Evolutionary conservation across 805 yeast species (phyloP).

Genomic region (Candida patagonica): DNA sequence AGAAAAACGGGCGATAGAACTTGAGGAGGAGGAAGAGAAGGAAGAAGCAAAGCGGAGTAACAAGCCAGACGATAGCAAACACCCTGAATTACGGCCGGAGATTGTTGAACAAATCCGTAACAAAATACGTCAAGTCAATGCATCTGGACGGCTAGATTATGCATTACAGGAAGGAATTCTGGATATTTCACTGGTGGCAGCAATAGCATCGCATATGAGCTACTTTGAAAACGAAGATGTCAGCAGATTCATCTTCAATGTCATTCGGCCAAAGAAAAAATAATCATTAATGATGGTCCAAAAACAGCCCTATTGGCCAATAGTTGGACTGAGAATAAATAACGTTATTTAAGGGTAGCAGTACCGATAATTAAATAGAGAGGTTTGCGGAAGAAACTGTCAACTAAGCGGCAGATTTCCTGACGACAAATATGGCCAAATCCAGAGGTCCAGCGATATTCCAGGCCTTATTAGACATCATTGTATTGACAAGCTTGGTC

Average conservation of each 20-base stretch:
- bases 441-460: conserved; percentile 5
- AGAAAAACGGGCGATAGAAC: not conserved
- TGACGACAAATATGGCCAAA: conserved; percentile 11
- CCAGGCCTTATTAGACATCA: conserved; percentile 11
- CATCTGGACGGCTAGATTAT: conserved; percentile 75
- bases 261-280: not conserved
- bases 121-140: conserved; percentile 42
- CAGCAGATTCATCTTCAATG: conserved; percentile 59
- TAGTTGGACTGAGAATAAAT: too few species aligned
- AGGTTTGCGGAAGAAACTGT: not conserved
- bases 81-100: conserved; percentile 2
- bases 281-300: too few species aligned
- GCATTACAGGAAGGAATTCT: conserved; percentile 67
- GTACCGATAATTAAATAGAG: too few species aligned
- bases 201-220: conserved; percentile 76
- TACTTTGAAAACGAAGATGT: conserved; percentile 83
- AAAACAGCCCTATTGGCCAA: too few species aligned
- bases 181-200: conserved; percentile 71
- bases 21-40: conserved; percentile 2
- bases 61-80: conserved; percentile 3
- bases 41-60: not conserved
- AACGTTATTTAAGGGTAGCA: too few species aligned
- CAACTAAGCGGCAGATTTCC: conserved; percentile 3
- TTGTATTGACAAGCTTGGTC: conserved; percentile 9
- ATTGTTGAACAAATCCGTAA: conserved; percentile 3